These are phyloP conservation scores for Kodamaea hsintzibuensis DNA, from an alignment of 805 yeast species.

Conservation along the genomic window DNA sequence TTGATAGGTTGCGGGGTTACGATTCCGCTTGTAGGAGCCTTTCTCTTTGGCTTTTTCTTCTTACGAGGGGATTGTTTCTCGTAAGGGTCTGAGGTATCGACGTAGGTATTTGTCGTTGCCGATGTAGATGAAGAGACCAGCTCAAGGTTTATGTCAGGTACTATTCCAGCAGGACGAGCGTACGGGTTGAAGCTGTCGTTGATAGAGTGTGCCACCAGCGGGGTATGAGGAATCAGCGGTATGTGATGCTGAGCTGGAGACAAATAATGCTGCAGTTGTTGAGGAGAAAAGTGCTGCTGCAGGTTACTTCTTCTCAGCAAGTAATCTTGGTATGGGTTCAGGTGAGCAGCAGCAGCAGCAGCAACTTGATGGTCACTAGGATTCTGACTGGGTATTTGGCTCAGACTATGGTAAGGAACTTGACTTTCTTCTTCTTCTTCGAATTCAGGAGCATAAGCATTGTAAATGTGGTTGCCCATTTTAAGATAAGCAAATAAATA, in stretches of 20 bases:
- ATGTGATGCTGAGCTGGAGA: constrained; percentile 1
- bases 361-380: not conserved
- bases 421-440: constrained; percentile 1
- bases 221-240: constrained; percentile 10
- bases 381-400: too few relatives aligned
- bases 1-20: not conserved
- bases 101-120: constrained; percentile 14
- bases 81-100: constrained; percentile 14
- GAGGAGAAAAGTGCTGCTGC: not conserved
- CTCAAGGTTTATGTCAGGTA: constrained; percentile 6
- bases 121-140: constrained; percentile 12
- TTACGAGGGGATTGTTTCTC: constrained; percentile 12
- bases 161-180: not conserved
- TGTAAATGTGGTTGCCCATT: constrained; percentile 14
- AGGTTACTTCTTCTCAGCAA: constrained; percentile 3
- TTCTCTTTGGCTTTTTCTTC: constrained; percentile 9
- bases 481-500: not conserved
- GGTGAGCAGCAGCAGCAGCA: not conserved
- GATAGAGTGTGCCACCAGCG: constrained; percentile 3
- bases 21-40: not conserved
- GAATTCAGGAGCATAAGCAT: constrained; percentile 5
- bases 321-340: constrained; percentile 5
- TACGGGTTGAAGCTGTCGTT: constrained; percentile 7
- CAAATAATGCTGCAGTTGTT: not conserved
- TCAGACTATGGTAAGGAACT: not conserved